phyloP scores from a whole-genome alignment of 179 eudicot species.

The Dionaea muscipula region DNA sequence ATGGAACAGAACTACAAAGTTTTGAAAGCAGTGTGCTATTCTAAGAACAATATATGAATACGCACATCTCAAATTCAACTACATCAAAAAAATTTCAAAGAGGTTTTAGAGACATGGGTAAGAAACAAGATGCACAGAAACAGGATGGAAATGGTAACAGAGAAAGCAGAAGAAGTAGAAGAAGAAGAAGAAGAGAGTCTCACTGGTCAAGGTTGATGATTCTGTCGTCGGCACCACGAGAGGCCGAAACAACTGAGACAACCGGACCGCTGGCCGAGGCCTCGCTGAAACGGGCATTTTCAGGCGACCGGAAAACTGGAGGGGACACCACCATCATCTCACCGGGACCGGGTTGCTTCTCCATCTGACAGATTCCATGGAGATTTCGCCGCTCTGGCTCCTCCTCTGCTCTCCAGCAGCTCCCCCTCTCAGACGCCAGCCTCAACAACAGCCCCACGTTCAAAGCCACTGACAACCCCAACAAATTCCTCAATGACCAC shows the following conservation, averaged over 20 bases:
- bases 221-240: background rate
- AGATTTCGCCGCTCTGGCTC: background rate
- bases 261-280: background rate
- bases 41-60: too few relatives aligned
- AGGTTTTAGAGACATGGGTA: too few relatives aligned
- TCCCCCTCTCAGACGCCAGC: background rate
- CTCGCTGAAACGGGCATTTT: background rate
- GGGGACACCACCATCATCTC: background rate
- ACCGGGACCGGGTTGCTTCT: background rate
- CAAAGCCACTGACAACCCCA: slow-evolving; percentile 3
- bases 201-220: slow-evolving; percentile 10
- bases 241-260: background rate
- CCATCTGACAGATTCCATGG: background rate
- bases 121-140: too few relatives aligned
- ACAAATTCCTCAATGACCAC: background rate
- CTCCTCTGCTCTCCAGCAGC: background rate
- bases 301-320: background rate
- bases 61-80: too few relatives aligned
- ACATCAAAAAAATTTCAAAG: too few relatives aligned
- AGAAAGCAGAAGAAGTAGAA: background rate
- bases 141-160: background rate
- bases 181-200: background rate
- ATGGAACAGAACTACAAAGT: too few relatives aligned
- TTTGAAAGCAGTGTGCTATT: too few relatives aligned
- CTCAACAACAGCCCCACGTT: slow-evolving; percentile 1